These are phyloP conservation scores for Eimeria falciformis DNA, from an alignment of 169 alveolate genomes.

Conservation along the genomic window DNA sequence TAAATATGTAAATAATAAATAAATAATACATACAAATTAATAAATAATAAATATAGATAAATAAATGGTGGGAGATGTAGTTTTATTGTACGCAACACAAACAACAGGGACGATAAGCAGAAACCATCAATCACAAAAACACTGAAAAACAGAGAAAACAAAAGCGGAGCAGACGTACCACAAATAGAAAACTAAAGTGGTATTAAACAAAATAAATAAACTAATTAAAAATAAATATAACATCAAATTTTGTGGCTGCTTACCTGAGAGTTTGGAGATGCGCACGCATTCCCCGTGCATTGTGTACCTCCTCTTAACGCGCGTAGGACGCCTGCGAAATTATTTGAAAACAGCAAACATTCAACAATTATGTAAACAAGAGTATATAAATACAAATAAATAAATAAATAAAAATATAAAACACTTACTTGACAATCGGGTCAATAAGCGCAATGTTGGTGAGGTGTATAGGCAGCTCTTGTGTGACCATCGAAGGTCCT, in stretches of 20 bases:
- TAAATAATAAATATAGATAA: background rate
- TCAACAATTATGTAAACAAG: background rate
- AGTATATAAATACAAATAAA: background rate
- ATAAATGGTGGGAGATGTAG: too few relatives aligned
- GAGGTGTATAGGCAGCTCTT: slow-evolving; percentile 93
- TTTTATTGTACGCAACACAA: too few relatives aligned
- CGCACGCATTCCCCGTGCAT: slow-evolving; percentile 93
- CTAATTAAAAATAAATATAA: background rate
- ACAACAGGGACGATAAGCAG: background rate
- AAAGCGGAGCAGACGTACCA: background rate
- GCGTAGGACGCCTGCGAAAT: slow-evolving; percentile 89
- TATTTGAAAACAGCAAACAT: background rate
- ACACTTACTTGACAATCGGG: slow-evolving; percentile 87
- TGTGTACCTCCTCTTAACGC: slow-evolving; percentile 89
- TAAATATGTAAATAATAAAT: background rate
- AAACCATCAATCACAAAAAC: background rate
- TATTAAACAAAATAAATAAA: background rate
- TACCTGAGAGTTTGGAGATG: slow-evolving; percentile 90
- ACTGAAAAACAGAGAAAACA: background rate
- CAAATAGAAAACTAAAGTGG: background rate
- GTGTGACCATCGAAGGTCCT: slow-evolving; percentile 85
- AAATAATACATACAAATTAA: background rate
- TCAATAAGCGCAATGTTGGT: slow-evolving; percentile 92
- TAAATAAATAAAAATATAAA: background rate
- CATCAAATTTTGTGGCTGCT: background rate